A percentile compares a stretch with the other conserved stretches of the same genome.
phyloP scores from a whole-genome alignment of 2,329 filamentous ascomycete genomes.

The Graphium sp. region DNA sequence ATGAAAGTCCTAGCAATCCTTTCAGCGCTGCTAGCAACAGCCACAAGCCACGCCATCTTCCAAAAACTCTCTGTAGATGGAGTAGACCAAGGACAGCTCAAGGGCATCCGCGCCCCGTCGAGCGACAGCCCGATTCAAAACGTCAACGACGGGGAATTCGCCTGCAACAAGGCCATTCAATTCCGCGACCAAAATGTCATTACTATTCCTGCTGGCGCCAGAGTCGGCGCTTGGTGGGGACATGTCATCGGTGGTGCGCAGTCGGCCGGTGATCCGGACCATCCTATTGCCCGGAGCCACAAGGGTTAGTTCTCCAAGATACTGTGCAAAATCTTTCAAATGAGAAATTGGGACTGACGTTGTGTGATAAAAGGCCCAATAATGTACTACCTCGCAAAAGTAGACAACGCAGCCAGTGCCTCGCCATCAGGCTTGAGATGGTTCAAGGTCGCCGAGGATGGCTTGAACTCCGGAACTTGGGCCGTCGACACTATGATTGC shows the following conservation, averaged over 20 bases:
- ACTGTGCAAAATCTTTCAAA: neutral
- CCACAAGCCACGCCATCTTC: conserved; percentile 23
- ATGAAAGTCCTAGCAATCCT: conserved; percentile 4
- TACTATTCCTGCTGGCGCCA: conserved; percentile 26
- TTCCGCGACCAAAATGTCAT: conserved; percentile 20
- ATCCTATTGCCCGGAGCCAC: conserved; percentile 28
- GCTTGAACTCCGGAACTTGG: conserved; percentile 12
- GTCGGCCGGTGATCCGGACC: conserved; percentile 21
- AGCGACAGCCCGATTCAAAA: conserved; percentile 32
- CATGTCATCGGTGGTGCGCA: conserved; percentile 32
- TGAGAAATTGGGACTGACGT: neutral
- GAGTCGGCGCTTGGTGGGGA: conserved; percentile 28
- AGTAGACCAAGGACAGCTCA: conserved; percentile 28
- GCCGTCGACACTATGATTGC: conserved; percentile 12
- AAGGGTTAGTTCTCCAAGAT: conserved; percentile 16
- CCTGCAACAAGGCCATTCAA: conserved; percentile 25
- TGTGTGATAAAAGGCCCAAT: conserved; percentile 21
- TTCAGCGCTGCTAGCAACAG: conserved; percentile 11
- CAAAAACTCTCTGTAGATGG: conserved; percentile 28
- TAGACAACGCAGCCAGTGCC: conserved; percentile 24
- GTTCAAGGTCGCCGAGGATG: conserved; percentile 34
- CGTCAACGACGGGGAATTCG: conserved; percentile 24
- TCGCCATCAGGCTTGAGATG: conserved; percentile 19
- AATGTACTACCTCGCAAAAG: conserved; percentile 28
- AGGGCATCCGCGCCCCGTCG: conserved; percentile 28